Conservation (phyloP, 1,284 basidiomycete genomes). For the Ustilago loliicola region DNA sequence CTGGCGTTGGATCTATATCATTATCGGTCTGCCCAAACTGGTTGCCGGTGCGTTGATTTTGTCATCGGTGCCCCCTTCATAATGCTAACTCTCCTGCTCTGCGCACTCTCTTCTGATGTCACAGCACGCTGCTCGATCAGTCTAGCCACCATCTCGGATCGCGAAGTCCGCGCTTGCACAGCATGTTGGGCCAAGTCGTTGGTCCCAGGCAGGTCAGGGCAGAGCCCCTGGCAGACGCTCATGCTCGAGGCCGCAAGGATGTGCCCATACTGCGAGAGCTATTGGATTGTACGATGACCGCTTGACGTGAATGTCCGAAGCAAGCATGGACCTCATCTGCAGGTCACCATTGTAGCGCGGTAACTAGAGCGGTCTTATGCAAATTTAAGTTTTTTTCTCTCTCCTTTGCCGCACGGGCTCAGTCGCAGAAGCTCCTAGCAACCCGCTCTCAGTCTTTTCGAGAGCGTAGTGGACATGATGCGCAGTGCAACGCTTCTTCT, state of each 20-base stretch:
- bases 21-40: neutral
- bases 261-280: slow-evolving; percentile 40
- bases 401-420: neutral
- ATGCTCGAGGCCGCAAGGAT: slow-evolving; percentile 19
- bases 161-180: slow-evolving; percentile 35
- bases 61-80: neutral
- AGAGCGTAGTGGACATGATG: neutral
- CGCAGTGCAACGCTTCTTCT: neutral
- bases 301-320: neutral
- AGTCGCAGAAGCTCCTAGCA: neutral
- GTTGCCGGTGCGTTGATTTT: neutral
- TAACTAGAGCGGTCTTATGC: neutral
- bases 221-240: slow-evolving; percentile 13
- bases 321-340: neutral
- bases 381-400: neutral
- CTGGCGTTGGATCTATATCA: neutral
- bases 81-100: neutral
- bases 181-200: slow-evolving; percentile 48
- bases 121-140: slow-evolving; percentile 49
- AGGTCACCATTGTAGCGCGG: neutral
- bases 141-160: slow-evolving; percentile 37
- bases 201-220: slow-evolving; percentile 11
- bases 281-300: slow-evolving; percentile 37
- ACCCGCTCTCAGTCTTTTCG: neutral
- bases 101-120: neutral